A percentile compares a stretch with the other conserved stretches of the same genome.
Conservation (phyloP, 148 eudicot genomes). For the Tetragonia tetragonoides region DNA sequence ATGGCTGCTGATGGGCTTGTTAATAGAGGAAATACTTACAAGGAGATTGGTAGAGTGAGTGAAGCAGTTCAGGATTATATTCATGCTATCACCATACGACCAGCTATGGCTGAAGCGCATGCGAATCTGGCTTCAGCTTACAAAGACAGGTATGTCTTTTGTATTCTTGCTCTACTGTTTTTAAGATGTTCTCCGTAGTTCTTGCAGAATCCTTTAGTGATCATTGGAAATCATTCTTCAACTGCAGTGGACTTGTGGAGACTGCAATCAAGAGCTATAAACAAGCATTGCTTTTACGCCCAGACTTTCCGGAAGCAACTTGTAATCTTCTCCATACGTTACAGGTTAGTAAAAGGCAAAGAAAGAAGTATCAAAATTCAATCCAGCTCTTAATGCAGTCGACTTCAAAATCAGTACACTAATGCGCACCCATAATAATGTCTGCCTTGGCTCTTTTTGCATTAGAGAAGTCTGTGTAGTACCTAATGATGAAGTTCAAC, state of each 20-base stretch:
- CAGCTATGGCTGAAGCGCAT: constrained; percentile 97
- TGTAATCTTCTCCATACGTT: constrained; percentile 93
- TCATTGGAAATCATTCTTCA: neutral
- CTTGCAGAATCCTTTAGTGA: neutral
- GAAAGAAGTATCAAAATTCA: neutral
- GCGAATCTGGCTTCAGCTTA: constrained; percentile 95
- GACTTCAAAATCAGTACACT: neutral
- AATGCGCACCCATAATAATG: neutral
- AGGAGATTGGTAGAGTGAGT: constrained; percentile 86
- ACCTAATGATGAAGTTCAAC: neutral
- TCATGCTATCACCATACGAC: constrained; percentile 75
- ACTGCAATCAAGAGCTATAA: constrained; percentile 82
- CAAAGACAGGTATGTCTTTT: constrained; percentile 66
- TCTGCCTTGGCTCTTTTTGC: neutral
- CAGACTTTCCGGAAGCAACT: constrained; percentile 91
- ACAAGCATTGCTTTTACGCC: constrained; percentile 73
- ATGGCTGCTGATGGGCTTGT: constrained; percentile 96
- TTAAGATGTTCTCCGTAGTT: constrained; percentile 2
- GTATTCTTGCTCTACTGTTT: neutral
- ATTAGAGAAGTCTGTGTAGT: neutral
- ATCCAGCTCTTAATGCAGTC: neutral
- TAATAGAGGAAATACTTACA: constrained; percentile 91
- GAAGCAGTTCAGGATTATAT: constrained; percentile 91
- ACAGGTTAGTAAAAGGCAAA: constrained; percentile 47
- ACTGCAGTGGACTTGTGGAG: constrained; percentile 76